Conservation (phyloP, 225 moss, liverwort and hornwort genomes). For the Thuidium tamariscinum region DNA sequence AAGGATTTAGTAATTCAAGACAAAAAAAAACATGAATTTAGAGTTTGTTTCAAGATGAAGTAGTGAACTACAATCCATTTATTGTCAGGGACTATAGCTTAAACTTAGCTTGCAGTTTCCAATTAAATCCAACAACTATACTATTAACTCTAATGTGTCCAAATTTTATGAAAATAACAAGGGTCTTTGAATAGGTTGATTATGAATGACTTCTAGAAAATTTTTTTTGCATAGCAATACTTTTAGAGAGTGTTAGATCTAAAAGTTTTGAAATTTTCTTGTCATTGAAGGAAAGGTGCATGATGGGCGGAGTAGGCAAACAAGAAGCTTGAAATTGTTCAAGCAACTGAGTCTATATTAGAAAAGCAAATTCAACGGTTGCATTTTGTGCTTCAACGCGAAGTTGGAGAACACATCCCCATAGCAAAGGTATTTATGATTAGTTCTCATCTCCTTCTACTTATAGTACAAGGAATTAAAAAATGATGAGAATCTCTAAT, state of each 20-base stretch:
- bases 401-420: slow-evolving; percentile 86
- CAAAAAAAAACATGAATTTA: neutral
- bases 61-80: neutral
- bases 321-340: slow-evolving; percentile 57
- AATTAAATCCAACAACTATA: neutral
- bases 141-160: neutral
- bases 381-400: slow-evolving; percentile 60
- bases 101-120: neutral
- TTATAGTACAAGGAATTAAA: neutral
- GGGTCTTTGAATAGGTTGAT: neutral
- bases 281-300: slow-evolving; percentile 21
- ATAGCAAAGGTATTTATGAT: slow-evolving; percentile 49
- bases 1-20: neutral
- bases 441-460: neutral
- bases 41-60: neutral
- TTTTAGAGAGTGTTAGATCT: neutral
- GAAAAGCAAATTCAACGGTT: slow-evolving; percentile 55
- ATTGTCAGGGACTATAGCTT: accelerated
- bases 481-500: neutral
- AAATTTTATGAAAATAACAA: neutral
- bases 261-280: neutral
- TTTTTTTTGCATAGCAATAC: neutral
- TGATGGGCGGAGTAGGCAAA: slow-evolving; percentile 52
- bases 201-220: neutral
- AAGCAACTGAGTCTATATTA: slow-evolving; percentile 55